Evolutionary conservation across 805 yeast genomes (phyloP).

Genomic region (Wickerhamomyces bisporus): DNA sequence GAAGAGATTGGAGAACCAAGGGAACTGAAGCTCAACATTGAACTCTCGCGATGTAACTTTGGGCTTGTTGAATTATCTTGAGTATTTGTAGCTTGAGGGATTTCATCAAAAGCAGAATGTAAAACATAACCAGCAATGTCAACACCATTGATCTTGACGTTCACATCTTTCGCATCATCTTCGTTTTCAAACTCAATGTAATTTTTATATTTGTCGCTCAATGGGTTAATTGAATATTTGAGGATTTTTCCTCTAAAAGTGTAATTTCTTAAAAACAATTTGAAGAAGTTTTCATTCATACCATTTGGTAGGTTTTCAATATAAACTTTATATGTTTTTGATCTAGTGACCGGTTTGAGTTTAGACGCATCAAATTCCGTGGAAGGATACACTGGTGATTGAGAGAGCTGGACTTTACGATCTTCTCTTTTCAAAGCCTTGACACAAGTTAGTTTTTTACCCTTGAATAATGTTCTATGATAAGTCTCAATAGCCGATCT

Average conservation of each 20-base stretch:
- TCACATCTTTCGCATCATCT: constrained; percentile 18
- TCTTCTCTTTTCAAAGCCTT: constrained; percentile 23
- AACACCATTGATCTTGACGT: constrained; percentile 22
- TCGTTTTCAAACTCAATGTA: constrained; percentile 24
- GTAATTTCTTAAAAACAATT: constrained; percentile 21
- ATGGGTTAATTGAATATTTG: constrained; percentile 13
- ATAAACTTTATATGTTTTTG: constrained; percentile 11
- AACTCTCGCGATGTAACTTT: neutral
- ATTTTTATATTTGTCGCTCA: constrained; percentile 8
- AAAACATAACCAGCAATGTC: constrained; percentile 16
- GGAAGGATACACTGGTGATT: neutral
- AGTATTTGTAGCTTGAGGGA: neutral
- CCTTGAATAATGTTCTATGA: constrained; percentile 25
- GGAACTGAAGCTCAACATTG: neutral
- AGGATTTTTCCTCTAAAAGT: constrained; percentile 17
- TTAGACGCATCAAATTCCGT: no score
- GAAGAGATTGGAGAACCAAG: neutral
- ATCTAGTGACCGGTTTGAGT: neutral
- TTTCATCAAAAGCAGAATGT: constrained; percentile 11
- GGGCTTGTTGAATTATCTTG: neutral
- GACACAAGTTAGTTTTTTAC: constrained; percentile 25
- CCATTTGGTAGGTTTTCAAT: constrained; percentile 23
- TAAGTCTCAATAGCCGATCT: constrained; percentile 33
- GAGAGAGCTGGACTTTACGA: constrained; percentile 9
- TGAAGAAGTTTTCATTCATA: constrained; percentile 24